Evolutionary conservation across 495 filamentous ascomycete species (phyloP).

Genomic region (Thozetella sp.): DNA sequence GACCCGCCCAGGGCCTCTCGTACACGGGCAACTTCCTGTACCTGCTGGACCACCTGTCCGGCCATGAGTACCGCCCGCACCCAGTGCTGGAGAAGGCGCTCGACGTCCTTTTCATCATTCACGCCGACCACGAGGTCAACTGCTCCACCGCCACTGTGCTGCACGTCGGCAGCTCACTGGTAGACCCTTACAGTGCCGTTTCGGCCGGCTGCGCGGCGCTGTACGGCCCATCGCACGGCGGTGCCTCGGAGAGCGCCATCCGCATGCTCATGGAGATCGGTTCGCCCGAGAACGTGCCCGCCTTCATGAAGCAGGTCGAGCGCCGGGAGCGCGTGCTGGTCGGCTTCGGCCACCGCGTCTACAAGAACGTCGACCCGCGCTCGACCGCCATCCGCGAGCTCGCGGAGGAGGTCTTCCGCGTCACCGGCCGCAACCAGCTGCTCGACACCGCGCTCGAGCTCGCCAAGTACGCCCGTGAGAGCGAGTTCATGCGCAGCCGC

Average conservation of each 20-base stretch:
- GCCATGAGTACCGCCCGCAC: conserved; percentile 31
- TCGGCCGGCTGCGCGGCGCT: conserved; percentile 46
- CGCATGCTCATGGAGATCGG: conserved; percentile 45
- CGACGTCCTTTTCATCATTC: conserved; percentile 40
- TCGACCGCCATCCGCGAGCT: conserved; percentile 45
- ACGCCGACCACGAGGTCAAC: conserved; percentile 55
- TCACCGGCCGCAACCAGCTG: conserved; percentile 36
- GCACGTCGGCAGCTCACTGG: conserved; percentile 45
- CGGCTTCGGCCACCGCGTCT: conserved; percentile 59
- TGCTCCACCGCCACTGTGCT: conserved; percentile 53
- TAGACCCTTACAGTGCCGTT: conserved; percentile 45
- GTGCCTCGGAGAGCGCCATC: conserved; percentile 59
- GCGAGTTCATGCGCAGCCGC: conserved; percentile 51
- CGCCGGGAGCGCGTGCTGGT: conserved; percentile 49
- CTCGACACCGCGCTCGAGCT: conserved; percentile 50
- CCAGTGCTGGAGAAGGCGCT: conserved; percentile 31
- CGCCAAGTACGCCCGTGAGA: conserved; percentile 42
- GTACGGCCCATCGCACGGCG: conserved; percentile 57
- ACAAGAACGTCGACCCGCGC: conserved; percentile 53
- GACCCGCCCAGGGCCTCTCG: conserved; percentile 29
- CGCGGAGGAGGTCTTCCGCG: conserved; percentile 38
- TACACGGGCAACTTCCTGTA: conserved; percentile 48
- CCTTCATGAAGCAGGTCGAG: conserved; percentile 51
- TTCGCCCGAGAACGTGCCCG: conserved; percentile 40
- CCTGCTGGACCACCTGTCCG: conserved; percentile 43